A percentile compares a stretch with the other conserved stretches of the same genome.
Evolutionary conservation across 371 early-diverging fungal genomes (phyloP).

Genomic region (Mycotypha africana): DNA sequence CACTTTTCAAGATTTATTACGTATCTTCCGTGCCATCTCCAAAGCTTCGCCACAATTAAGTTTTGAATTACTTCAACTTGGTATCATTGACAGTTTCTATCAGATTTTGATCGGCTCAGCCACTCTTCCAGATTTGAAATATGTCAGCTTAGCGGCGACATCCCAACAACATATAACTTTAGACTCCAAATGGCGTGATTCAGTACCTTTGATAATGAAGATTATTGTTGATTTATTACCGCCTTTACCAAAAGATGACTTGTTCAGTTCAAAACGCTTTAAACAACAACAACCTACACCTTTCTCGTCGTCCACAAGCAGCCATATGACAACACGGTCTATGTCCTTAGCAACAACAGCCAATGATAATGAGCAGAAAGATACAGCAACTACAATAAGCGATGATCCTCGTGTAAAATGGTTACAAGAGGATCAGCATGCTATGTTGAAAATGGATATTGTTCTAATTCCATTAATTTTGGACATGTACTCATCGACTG

Average conservation of each 20-base stretch:
- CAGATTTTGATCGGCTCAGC: constrained; percentile 51
- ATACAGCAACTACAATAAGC: no score
- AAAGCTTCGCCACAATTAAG: constrained; percentile 59
- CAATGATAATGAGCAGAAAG: no score
- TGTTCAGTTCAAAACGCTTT: constrained; percentile 35
- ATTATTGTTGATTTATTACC: constrained; percentile 59
- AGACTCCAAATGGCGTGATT: constrained; percentile 38
- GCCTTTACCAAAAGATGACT: constrained; percentile 51
- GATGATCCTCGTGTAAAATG: constrained; percentile 36
- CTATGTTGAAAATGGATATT: constrained; percentile 34
- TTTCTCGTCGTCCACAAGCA: constrained; percentile 1
- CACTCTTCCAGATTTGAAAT: not conserved
- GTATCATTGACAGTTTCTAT: constrained; percentile 51
- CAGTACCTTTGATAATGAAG: constrained; percentile 32
- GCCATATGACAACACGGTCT: constrained; percentile 6
- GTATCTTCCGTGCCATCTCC: constrained; percentile 54
- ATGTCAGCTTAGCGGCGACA: not conserved
- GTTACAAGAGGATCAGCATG: constrained; percentile 31
- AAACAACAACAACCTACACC: no score
- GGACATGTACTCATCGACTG: constrained; percentile 53
- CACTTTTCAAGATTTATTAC: constrained; percentile 57
- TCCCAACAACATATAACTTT: constrained; percentile 17
- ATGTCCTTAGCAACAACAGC: constrained; percentile 8
- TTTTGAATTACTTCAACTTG: constrained; percentile 48
- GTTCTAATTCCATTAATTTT: constrained; percentile 52